Evolutionary conservation across 306 rosid genomes (phyloP).

Genomic region (Cicer cuneatum): DNA sequence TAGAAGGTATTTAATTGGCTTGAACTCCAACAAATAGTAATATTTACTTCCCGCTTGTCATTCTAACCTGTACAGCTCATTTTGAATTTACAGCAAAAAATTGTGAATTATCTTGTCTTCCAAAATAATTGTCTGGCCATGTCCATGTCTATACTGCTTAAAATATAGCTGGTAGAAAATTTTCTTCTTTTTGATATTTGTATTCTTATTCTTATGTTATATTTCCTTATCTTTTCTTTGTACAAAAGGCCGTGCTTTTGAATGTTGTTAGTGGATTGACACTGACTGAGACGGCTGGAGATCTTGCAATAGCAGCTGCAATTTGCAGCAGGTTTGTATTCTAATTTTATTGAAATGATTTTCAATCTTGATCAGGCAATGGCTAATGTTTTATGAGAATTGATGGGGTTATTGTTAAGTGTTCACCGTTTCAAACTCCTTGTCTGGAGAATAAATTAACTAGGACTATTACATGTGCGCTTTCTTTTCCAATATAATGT

Average conservation of each 20-base stretch:
- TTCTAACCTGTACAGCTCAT: slow-evolving; percentile 6
- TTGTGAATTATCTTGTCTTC: slow-evolving; percentile 14
- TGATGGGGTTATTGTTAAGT: neutral
- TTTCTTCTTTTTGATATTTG: slow-evolving; percentile 32
- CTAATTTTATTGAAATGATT: slow-evolving; percentile 38
- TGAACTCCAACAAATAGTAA: neutral
- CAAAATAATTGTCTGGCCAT: slow-evolving; percentile 2
- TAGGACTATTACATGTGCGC: neutral
- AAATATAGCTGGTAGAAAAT: slow-evolving; percentile 21
- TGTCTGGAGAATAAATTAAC: slow-evolving; percentile 32
- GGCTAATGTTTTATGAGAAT: slow-evolving; percentile 12
- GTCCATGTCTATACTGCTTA: slow-evolving; percentile 25
- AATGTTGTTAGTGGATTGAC: slow-evolving; percentile 82
- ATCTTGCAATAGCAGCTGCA: slow-evolving; percentile 95
- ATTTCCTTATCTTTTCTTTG: slow-evolving; percentile 39
- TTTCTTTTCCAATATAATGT: slow-evolving; percentile 5
- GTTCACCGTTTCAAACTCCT: slow-evolving; percentile 23
- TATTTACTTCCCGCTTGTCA: slow-evolving; percentile 13
- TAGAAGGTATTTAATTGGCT: neutral
- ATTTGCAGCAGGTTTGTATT: slow-evolving; percentile 91
- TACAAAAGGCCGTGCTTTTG: slow-evolving; percentile 64
- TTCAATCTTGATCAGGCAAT: slow-evolving; percentile 24
- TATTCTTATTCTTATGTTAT: neutral
- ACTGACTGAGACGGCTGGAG: slow-evolving; percentile 87
- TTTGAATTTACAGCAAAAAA: slow-evolving; percentile 6